Evolutionary conservation across 768 basidiomycete species (phyloP).

Genomic region (Amanita muscaria): DNA sequence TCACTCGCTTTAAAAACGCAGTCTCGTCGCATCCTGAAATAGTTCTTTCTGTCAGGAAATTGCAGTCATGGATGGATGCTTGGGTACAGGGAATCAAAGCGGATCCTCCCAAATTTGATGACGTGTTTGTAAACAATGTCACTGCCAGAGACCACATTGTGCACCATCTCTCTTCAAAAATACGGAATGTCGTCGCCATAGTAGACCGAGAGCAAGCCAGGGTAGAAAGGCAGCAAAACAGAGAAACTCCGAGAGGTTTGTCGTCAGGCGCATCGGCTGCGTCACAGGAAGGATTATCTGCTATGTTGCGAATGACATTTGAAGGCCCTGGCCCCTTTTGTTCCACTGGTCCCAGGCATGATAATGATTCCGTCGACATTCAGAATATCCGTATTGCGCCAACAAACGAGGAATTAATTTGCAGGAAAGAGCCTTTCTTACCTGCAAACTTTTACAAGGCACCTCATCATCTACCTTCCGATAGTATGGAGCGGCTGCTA

Average conservation of each 20-base stretch:
- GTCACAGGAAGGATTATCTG: constrained; percentile 25
- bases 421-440: constrained; percentile 40
- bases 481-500: constrained; percentile 56
- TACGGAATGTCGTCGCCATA: constrained; percentile 33
- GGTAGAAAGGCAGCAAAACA: constrained; percentile 17
- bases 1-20: constrained; percentile 52
- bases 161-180: constrained; percentile 24
- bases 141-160: constrained; percentile 30
- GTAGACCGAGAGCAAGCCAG: constrained; percentile 41
- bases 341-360: constrained; percentile 47
- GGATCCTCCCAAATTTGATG: constrained; percentile 34
- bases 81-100: constrained; percentile 37
- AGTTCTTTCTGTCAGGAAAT: constrained; percentile 27
- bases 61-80: constrained; percentile 34
- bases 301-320: constrained; percentile 33
- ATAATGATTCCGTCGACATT: constrained; percentile 57
- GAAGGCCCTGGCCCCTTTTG: constrained; percentile 49
- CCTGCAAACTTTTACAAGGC: constrained; percentile 53
- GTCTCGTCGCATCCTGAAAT: constrained; percentile 38
- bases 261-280: background rate
- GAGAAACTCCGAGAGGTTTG: constrained; percentile 7
- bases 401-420: constrained; percentile 57
- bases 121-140: constrained; percentile 26
- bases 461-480: constrained; percentile 49
- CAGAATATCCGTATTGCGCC: constrained; percentile 57